These are phyloP conservation scores for Erythrophleum ivorense DNA, from an alignment of 331 rosid genomes.

Conservation along the genomic window DNA sequence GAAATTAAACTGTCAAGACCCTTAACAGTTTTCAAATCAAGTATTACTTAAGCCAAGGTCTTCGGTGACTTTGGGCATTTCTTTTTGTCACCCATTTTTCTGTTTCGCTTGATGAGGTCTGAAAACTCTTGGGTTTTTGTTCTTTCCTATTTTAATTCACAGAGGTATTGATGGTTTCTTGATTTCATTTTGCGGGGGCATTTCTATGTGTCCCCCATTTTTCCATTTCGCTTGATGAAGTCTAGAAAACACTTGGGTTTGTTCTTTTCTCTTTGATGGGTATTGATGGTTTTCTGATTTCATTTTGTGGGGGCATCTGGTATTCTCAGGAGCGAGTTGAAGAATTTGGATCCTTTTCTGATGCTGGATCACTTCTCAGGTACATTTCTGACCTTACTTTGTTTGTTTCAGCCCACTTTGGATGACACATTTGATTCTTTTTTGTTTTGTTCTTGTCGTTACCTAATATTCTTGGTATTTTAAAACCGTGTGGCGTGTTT, in stretches of 20 bases:
- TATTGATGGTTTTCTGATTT: slow-evolving; percentile 19
- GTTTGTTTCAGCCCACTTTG: neutral
- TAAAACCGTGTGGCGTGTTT: slow-evolving; percentile 2
- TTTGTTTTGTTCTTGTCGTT: neutral
- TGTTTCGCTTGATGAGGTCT: neutral
- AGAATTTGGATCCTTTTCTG: slow-evolving; percentile 69
- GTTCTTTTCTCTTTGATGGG: slow-evolving; percentile 1
- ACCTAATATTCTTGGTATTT: neutral
- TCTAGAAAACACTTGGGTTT: neutral
- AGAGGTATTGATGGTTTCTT: no score
- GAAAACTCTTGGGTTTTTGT: no score
- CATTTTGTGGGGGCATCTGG: neutral
- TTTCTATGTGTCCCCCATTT: neutral
- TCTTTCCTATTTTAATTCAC: no score
- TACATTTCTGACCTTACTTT: neutral
- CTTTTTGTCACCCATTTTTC: no score
- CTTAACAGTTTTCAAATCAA: no score
- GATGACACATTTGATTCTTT: neutral
- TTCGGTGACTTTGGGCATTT: no score
- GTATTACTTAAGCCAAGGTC: no score
- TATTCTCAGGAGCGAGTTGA: slow-evolving; percentile 57
- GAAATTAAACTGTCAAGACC: no score
- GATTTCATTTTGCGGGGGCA: neutral
- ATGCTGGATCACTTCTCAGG: slow-evolving; percentile 80
- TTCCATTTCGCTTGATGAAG: neutral